A percentile compares a stretch with the other conserved stretches of the same genome.
phyloP scores from a whole-genome alignment of 306 rosid species.

The Carpinus viminea region DNA sequence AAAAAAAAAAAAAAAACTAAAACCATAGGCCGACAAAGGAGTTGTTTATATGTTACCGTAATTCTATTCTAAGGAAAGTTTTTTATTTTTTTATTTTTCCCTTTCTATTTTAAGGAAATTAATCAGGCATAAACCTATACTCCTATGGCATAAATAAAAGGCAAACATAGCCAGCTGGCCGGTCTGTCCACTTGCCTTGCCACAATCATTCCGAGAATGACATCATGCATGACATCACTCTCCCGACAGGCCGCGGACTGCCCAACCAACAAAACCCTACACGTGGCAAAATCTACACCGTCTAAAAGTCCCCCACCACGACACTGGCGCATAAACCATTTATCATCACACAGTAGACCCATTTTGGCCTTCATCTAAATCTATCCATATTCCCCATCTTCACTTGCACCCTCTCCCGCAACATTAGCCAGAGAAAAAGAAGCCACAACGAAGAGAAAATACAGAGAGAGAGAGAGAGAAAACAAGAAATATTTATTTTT shows the following conservation, averaged over 20 bases:
- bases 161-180: conserved; percentile 26
- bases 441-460: not conserved
- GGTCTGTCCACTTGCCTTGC: conserved; percentile 40
- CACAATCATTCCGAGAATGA: conserved; percentile 42
- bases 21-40: not conserved
- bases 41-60: too few relatives aligned
- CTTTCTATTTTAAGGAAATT: not conserved
- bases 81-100: too few relatives aligned
- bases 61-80: too few relatives aligned
- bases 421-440: not conserved
- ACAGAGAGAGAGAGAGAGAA: not conserved
- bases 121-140: not conserved
- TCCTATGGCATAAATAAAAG: conserved; percentile 13
- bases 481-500: not conserved
- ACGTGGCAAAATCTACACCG: conserved; percentile 56
- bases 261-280: conserved; percentile 28
- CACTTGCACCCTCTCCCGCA: conserved; percentile 5
- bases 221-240: conserved; percentile 60
- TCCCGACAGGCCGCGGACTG: conserved; percentile 47
- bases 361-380: not conserved
- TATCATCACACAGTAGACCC: conserved; percentile 21
- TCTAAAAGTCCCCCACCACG: not conserved
- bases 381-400: not conserved
- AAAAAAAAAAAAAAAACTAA: not conserved
- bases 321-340: conserved; percentile 15